Base-by-base conservation (phyloP, 2,329 filamentous ascomycete species). In the Alternaria consortialis region DNA sequence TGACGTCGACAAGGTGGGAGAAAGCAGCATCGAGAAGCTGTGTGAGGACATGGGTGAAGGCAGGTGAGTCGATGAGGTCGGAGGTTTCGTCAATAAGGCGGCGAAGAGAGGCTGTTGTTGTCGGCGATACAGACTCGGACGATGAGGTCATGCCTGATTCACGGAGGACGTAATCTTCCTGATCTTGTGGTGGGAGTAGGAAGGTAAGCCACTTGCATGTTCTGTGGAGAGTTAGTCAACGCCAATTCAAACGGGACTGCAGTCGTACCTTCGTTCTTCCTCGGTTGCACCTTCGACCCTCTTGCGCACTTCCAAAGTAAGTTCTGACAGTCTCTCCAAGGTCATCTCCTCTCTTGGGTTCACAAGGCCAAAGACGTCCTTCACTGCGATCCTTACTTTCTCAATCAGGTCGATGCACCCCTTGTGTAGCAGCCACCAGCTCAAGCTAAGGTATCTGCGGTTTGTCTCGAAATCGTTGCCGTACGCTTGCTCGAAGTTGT, bases 381-480 rank as follows among this genome's bases (percentile, higher is more conserved):
- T 90, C 25, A 99, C 95, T 4, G 93, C 93, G n/a, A 84, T 82
- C 75, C 93, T 89, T 48, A 99, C 94, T 65, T 90, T 91, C 58
- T 88, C 84, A 85, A 93, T 90, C 58, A 98, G 82, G 59, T 93
- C 88, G 67, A 89, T 88, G 89, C 93, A 98, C 43, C 95, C 95
- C 67, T 88, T 88, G 80, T 99, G 94, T 48, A 99, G 84, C 47
- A 99, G 83, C 94, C 94, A 99, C 95, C 95, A 99, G 80, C 93
- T 97, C 78, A 98, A 97, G 40, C 94, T 96, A 50, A 99, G 84
- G 75, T 98, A 99, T 74, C 92, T 91, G 70, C 94, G 87, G 80
- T 99, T 99, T 34, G 93, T 97, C 78, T 97, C 94, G 69, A 97
- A 97, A 79, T 99, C 95, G 78, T 91, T 94, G 44, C 93, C 93